A percentile compares a stretch with the other conserved stretches of the same genome.
These are phyloP conservation scores for Colletotrichum gloeosporioides DNA, from an alignment of 2,329 filamentous ascomycete genomes.

Conservation along the genomic window DNA sequence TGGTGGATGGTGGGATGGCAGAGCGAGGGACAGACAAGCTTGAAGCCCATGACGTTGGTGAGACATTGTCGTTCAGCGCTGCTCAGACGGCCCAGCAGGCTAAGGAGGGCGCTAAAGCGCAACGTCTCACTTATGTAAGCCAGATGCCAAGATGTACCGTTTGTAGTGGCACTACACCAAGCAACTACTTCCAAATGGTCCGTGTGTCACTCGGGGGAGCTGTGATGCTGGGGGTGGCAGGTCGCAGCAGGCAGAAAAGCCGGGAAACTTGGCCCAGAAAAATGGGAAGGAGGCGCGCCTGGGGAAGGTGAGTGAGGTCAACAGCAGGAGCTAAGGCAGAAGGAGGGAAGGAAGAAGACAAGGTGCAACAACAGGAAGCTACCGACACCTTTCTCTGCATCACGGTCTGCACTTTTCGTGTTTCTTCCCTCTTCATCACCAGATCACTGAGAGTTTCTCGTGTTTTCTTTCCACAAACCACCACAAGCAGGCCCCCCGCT, in stretches of 20 bases:
- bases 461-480: neutral
- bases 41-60: conserved; percentile 19
- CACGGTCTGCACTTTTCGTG: neutral
- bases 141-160: neutral
- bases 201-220: neutral
- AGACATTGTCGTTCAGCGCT: conserved; percentile 11
- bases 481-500: neutral
- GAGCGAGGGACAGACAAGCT: neutral
- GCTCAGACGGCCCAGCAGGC: neutral
- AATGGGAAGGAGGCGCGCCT: neutral
- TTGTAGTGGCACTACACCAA: neutral
- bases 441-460: neutral
- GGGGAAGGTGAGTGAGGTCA: neutral
- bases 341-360: neutral
- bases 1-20: neutral
- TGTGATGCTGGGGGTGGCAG: neutral
- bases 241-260: neutral
- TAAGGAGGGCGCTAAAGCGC: neutral
- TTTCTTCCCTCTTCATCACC: neutral
- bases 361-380: neutral
- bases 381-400: neutral
- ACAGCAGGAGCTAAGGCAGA: neutral
- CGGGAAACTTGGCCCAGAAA: neutral
- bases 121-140: neutral
- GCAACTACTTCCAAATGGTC: neutral